Evolutionary conservation across 2,329 filamentous ascomycete species (phyloP).

Genomic region (Monosporascus sp.): DNA sequence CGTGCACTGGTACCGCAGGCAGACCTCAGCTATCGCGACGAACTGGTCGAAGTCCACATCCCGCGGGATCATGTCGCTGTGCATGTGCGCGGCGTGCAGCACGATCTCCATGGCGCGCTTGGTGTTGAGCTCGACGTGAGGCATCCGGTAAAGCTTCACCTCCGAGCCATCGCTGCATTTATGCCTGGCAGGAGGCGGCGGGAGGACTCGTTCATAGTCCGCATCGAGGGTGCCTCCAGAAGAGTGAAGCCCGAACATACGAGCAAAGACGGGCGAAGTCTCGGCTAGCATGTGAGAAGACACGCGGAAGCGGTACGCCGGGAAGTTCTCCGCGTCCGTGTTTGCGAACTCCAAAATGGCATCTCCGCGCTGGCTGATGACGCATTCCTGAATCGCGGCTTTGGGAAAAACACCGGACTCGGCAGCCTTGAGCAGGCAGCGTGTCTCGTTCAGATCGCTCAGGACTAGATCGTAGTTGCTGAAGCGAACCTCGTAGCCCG

Average conservation of each 20-base stretch:
- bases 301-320: slow-evolving; percentile 44
- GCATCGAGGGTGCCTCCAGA: slow-evolving; percentile 20
- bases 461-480: slow-evolving; percentile 41
- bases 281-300: slow-evolving; percentile 46
- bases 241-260: slow-evolving; percentile 33
- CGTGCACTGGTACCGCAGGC: slow-evolving; percentile 45
- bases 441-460: slow-evolving; percentile 34
- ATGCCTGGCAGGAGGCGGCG: slow-evolving; percentile 28
- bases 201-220: slow-evolving; percentile 21
- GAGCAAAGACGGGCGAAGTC: slow-evolving; percentile 46
- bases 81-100: slow-evolving; percentile 47
- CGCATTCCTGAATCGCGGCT: slow-evolving; percentile 34
- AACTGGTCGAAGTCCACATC: slow-evolving; percentile 44
- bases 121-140: slow-evolving; percentile 42
- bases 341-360: slow-evolving; percentile 49
- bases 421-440: slow-evolving; percentile 34
- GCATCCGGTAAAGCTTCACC: slow-evolving; percentile 46
- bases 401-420: slow-evolving; percentile 37
- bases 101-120: slow-evolving; percentile 38
- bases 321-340: slow-evolving; percentile 26
- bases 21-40: slow-evolving; percentile 47
- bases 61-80: slow-evolving; percentile 39
- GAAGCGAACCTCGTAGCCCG: slow-evolving; percentile 41
- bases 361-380: slow-evolving; percentile 41
- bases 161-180: slow-evolving; percentile 38